Percentiles rank a stretch among this genome's conserved stretches.
phyloP scores from a whole-genome alignment of 148 eudicot species.

The Agrostemma githago region DNA sequence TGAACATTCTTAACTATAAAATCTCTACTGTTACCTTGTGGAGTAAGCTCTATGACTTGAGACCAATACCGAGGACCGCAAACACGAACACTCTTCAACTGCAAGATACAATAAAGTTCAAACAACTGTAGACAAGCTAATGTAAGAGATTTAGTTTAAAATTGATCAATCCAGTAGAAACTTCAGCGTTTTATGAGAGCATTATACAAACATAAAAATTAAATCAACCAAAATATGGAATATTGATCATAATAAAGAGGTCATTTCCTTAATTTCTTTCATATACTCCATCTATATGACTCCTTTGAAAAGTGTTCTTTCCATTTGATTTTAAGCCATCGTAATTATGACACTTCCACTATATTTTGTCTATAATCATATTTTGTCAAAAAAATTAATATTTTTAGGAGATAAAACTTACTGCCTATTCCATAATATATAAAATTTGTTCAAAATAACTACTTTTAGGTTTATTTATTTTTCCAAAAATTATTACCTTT shows the following conservation, averaged over 20 bases:
- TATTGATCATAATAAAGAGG: background rate
- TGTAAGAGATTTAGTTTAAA: background rate
- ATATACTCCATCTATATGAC: background rate
- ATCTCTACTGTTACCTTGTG: slow-evolving; percentile 55
- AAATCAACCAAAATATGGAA: background rate
- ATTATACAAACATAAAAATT: background rate
- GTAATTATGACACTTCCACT: background rate
- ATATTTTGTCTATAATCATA: background rate
- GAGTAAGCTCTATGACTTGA: slow-evolving; percentile 80
- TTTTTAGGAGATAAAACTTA: too few relatives aligned
- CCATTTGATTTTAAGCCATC: background rate
- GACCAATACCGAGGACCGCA: slow-evolving; percentile 99
- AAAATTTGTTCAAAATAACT: too few relatives aligned
- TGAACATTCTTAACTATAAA: background rate
- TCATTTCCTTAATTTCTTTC: background rate
- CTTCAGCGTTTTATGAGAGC: background rate
- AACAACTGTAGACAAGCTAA: slow-evolving; percentile 5
- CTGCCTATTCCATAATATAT: too few relatives aligned
- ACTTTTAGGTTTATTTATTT: too few relatives aligned
- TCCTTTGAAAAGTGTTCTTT: background rate
- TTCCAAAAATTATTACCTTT: too few relatives aligned
- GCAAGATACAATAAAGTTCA: slow-evolving; percentile 27
- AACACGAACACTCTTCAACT: slow-evolving; percentile 82
- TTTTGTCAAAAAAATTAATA: background rate
- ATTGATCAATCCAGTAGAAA: background rate